Conservation (phyloP, 257 asterid genomes). For the Penstemon davidsonii region DNA sequence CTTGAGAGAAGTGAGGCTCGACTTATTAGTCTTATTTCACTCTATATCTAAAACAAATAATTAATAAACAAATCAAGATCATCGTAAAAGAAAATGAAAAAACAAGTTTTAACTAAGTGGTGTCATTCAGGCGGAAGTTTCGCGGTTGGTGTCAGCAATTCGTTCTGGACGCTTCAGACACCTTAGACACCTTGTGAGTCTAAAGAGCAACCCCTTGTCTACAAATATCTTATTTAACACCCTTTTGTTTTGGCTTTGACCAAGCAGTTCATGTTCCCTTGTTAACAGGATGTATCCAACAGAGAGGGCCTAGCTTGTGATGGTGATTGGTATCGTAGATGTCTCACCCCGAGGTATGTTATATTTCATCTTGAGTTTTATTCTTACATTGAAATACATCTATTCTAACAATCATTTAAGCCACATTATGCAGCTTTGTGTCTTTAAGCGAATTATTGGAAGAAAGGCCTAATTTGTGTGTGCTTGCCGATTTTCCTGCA, state of each 20-base stretch:
- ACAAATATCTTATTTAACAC: neutral
- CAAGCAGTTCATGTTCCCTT: constrained; percentile 23
- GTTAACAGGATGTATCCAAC: constrained; percentile 71
- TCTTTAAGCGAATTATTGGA: constrained; percentile 49
- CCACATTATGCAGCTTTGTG: constrained; percentile 54
- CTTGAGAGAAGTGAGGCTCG: constrained; percentile 64
- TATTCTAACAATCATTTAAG: constrained; percentile 20
- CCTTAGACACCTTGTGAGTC: constrained; percentile 75
- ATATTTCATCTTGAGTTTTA: constrained; percentile 17
- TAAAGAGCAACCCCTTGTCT: constrained; percentile 10
- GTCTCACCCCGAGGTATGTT: constrained; percentile 54
- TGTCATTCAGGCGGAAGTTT: constrained; percentile 69
- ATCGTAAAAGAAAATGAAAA: constrained; percentile 2
- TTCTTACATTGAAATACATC: constrained; percentile 1
- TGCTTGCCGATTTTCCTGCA: constrained; percentile 72
- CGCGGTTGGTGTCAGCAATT: constrained; percentile 65
- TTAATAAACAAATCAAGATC: neutral
- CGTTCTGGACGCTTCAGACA: constrained; percentile 64
- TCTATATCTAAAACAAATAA: neutral
- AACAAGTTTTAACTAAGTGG: constrained; percentile 21
- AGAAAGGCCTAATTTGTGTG: constrained; percentile 56
- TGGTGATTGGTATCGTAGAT: constrained; percentile 59
- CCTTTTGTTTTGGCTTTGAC: constrained; percentile 15
- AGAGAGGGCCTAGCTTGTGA: constrained; percentile 79
- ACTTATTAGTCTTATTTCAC: constrained; percentile 5